Base-by-base conservation (phyloP, 2,329 filamentous ascomycete genomes). In the Leptodontidium sp. region DNA sequence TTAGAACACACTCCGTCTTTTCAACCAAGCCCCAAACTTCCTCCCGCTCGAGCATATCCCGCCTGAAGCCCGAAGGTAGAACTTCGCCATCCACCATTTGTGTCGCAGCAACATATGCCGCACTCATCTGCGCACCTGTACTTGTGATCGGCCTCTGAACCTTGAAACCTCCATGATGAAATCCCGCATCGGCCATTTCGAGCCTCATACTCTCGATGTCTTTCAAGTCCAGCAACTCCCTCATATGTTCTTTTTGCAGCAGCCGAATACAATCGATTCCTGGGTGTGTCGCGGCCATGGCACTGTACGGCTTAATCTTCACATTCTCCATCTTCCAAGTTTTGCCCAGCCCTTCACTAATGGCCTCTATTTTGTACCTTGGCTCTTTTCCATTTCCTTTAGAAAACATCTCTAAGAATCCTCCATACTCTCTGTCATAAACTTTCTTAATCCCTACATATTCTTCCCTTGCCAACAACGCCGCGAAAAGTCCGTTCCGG, bases 381-480 rank as follows among this genome's bases (percentile, higher is more conserved):
- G 79, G 79, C 1, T 76, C 65, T 32, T 74, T 72, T 0, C 71
- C 75, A 21, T 70, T 73, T 0, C 78, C 78, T 38, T 76, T 66
- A n/a, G 79, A 77, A 68, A 84, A 83, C 66, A 75, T 78, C 15
- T 72, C 71, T 9, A 84, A 71, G 66, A 81, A 84, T 0, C 82
- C 82, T 4, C 82, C 82, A 61, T 83, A 84, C 1, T 75, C 75
- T 2, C 78, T 74, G 64, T 83, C 81, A 57, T 78, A 82, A 0
- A 82, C 79, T 50, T 78, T 77, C 64, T 81, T 78, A 70, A 84
- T 83, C 0, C 82, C 82, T 0, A 76, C 72, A 67, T 84, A 84
- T 2, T 78, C 79, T 0, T 73, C 73, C 32, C 75, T 72, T 1
- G 80, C 80, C 38, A 84, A 68, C 2, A 84, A 64, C 0, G 81